phyloP scores from a whole-genome alignment of 2,329 filamentous ascomycete species.

The Coniochaeta ligniaria region DNA sequence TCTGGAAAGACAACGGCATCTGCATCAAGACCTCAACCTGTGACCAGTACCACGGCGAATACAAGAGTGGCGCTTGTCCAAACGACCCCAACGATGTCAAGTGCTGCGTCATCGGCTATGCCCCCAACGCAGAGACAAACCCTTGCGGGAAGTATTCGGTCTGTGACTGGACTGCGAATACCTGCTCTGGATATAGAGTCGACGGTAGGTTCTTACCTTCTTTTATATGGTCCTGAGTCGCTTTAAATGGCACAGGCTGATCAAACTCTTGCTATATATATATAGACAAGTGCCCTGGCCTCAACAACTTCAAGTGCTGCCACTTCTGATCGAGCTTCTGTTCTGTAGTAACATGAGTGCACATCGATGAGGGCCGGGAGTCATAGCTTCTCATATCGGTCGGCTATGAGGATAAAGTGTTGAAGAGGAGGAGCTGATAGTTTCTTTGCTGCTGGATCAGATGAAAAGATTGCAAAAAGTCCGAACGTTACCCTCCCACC shows the following conservation, averaged over 20 bases:
- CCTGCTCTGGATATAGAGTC: neutral
- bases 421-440: neutral
- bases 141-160: neutral
- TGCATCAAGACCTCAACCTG: neutral
- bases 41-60: neutral
- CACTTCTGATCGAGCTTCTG: neutral
- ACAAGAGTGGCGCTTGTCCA: neutral
- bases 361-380: too few species aligned
- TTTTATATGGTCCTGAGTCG: neutral
- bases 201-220: neutral
- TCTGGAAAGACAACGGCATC: neutral
- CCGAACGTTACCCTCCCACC: neutral
- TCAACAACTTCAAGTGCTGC: neutral
- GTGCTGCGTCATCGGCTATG: neutral
- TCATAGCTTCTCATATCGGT: too few species aligned
- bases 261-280: too few species aligned
- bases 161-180: neutral
- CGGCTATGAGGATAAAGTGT: neutral
- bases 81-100: neutral
- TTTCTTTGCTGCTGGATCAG: neutral
- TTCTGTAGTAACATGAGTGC: neutral
- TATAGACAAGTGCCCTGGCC: neutral
- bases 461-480: neutral
- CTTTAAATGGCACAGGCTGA: neutral
- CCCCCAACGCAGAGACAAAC: neutral